Percentiles rank a stretch among this genome's conserved stretches.
Evolutionary conservation across 2,329 filamentous ascomycete species (phyloP).

Genomic region (Aspergillus sp.): DNA sequence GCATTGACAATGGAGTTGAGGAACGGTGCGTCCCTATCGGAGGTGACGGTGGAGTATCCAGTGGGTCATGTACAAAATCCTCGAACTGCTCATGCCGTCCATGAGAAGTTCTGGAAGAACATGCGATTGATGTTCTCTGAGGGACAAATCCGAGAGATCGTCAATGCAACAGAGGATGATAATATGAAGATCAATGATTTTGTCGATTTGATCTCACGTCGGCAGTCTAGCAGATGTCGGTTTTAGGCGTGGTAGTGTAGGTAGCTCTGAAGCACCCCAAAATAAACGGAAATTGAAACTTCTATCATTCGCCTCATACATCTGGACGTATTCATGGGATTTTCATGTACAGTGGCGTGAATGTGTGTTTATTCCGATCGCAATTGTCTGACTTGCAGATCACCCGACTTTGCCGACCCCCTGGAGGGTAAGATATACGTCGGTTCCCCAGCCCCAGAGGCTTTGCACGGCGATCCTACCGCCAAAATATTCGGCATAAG

Average conservation of each 20-base stretch:
- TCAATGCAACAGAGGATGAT: conserved; percentile 10
- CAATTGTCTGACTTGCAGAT: conserved; percentile 6
- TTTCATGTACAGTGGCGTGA: neutral
- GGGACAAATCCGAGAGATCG: conserved; percentile 10
- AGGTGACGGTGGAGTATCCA: conserved; percentile 39
- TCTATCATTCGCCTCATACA: no score
- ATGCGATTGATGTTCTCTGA: conserved; percentile 19
- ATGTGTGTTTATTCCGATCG: neutral
- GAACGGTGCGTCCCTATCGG: conserved; percentile 22
- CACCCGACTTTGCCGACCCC: conserved; percentile 54
- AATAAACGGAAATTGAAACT: no score
- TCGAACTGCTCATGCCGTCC: conserved; percentile 8
- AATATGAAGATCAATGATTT: conserved; percentile 13
- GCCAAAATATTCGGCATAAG: conserved; percentile 97
- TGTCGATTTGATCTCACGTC: conserved; percentile 15
- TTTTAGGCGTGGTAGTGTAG: conserved; percentile 5
- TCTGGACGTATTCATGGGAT: neutral
- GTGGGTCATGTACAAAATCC: conserved; percentile 19
- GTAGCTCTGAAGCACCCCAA: no score
- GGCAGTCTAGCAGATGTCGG: conserved; percentile 1
- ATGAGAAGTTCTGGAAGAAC: conserved; percentile 16
- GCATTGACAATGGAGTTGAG: conserved; percentile 25
- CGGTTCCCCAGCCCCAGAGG: conserved; percentile 84
- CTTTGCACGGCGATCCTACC: conserved; percentile 95
- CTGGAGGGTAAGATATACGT: conserved; percentile 62